phyloP scores from a whole-genome alignment of 805 yeast genomes.

The Starmerella riodocensis region DNA sequence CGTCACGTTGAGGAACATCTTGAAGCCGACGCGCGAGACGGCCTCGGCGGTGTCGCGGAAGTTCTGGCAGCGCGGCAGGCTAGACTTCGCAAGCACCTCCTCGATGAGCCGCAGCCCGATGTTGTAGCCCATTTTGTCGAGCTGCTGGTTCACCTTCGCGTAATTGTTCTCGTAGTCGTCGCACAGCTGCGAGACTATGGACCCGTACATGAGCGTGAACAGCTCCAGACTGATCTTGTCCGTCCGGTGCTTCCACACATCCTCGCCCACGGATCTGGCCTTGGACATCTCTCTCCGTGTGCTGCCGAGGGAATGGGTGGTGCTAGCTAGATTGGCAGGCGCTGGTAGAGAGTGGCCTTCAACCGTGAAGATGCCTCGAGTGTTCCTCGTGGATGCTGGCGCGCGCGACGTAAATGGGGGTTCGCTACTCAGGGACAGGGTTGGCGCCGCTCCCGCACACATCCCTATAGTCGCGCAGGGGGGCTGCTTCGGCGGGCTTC shows the following conservation, averaged over 20 bases:
- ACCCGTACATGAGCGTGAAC: slow-evolving; percentile 89
- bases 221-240: slow-evolving; percentile 88
- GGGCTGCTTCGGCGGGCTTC: too few relatives aligned
- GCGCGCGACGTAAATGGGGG: too few relatives aligned
- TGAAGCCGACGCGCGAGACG: slow-evolving; percentile 76
- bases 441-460: too few relatives aligned
- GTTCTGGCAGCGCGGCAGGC: slow-evolving; percentile 65
- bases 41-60: slow-evolving; percentile 82
- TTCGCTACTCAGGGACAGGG: too few relatives aligned
- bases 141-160: slow-evolving; percentile 62
- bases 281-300: slow-evolving; percentile 16
- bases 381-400: too few relatives aligned
- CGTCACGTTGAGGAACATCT: slow-evolving; percentile 67
- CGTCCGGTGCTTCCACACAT: slow-evolving; percentile 76
- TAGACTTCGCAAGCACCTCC: slow-evolving; percentile 80
- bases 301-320: too few relatives aligned
- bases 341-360: too few relatives aligned
- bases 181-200: slow-evolving; percentile 82
- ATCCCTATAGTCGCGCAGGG: too few relatives aligned
- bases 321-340: too few relatives aligned
- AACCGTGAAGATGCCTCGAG: too few relatives aligned
- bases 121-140: slow-evolving; percentile 88
- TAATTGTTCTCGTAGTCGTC: slow-evolving; percentile 69
- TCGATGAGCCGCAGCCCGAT: slow-evolving; percentile 85
- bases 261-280: slow-evolving; percentile 53